phyloP scores from a whole-genome alignment of 2,329 filamentous ascomycete genomes.

The Fusarium veterinarium region DNA sequence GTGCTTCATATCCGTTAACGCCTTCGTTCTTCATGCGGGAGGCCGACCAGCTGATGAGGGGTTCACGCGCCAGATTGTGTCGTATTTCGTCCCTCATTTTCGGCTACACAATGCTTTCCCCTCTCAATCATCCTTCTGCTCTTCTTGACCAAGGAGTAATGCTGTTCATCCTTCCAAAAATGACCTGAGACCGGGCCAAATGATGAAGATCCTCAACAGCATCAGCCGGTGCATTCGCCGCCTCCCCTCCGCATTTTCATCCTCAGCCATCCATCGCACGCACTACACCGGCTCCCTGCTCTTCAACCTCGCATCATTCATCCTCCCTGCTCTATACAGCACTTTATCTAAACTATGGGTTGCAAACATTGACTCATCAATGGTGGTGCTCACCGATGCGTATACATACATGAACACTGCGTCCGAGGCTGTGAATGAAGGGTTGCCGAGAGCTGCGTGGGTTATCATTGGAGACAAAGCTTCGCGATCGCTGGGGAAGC shows the following conservation, averaged over 20 bases:
- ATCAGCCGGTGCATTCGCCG: background rate
- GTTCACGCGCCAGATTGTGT: no score
- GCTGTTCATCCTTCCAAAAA: fast-evolving
- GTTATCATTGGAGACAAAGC: constrained; percentile 74
- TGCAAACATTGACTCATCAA: constrained; percentile 70
- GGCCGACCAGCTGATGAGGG: no score
- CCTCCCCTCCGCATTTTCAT: background rate
- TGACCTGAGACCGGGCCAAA: fast-evolving
- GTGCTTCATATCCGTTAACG: no score
- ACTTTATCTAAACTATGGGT: constrained; percentile 79
- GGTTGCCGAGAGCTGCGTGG: constrained; percentile 75
- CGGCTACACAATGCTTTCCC: background rate
- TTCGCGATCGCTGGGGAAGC: constrained; percentile 60
- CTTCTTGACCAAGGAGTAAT: fast-evolving
- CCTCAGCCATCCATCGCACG: constrained; percentile 29
- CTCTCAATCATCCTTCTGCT: fast-evolving
- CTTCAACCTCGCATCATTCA: constrained; percentile 72
- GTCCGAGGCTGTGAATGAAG: constrained; percentile 77
- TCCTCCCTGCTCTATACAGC: constrained; percentile 73
- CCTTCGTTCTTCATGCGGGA: no score
- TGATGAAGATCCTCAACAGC: constrained; percentile 8
- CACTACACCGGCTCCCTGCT: constrained; percentile 66
- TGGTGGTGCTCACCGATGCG: constrained; percentile 54
- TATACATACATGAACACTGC: constrained; percentile 78
- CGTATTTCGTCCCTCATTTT: no score